Conservation (phyloP, 2,329 filamentous ascomycete species). For the Aspergillus ibericus region DNA sequence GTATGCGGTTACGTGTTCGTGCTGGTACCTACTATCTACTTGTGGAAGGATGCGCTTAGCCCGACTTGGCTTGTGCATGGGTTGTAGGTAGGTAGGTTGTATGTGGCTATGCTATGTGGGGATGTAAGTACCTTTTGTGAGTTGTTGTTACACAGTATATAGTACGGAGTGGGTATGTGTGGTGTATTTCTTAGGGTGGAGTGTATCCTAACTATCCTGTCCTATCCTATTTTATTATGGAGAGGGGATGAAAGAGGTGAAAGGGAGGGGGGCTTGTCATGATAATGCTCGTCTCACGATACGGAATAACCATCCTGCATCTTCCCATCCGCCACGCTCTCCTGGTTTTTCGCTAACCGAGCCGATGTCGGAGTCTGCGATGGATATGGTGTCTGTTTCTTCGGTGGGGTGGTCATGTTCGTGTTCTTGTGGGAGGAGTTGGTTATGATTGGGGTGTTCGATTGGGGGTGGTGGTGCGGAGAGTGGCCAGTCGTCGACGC, state of each 20-base stretch:
- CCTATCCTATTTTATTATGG: no score
- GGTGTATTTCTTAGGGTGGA: no score
- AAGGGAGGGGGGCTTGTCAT: constrained; percentile 11
- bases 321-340: constrained; percentile 54
- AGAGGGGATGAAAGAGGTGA: no score
- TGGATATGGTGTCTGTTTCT: constrained; percentile 14
- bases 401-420: neutral
- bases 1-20: neutral
- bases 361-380: constrained; percentile 29
- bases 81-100: no score
- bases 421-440: neutral
- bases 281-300: constrained; percentile 46
- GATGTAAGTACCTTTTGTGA: no score
- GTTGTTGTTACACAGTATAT: no score
- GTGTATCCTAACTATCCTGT: no score
- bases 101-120: no score
- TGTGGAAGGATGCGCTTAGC: no score
- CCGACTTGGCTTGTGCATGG: no score
- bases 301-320: constrained; percentile 59
- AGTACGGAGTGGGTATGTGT: no score
- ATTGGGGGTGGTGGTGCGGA: neutral
- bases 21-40: no score
- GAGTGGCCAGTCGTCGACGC: constrained; percentile 48
- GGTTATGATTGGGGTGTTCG: neutral
- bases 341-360: constrained; percentile 36